Conservation (phyloP, 108 stramenopile genomes). For the Schizochytrium sp. region DNA sequence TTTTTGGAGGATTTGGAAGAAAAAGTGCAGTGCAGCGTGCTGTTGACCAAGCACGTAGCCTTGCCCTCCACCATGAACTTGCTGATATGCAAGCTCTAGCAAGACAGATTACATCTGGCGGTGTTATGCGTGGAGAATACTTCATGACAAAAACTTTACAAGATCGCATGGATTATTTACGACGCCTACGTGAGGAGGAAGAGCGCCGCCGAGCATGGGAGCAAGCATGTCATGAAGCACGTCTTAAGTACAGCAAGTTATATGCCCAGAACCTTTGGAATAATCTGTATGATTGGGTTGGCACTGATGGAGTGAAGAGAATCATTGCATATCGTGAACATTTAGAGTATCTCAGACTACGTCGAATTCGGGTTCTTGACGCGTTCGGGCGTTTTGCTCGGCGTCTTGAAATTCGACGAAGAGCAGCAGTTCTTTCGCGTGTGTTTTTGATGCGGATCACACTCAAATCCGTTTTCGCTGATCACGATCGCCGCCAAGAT, state of each 20-base stretch:
- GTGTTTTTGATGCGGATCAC: background rate
- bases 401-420: background rate
- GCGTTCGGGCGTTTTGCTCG: background rate
- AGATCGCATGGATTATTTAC: background rate
- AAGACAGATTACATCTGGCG: background rate
- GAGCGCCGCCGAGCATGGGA: background rate
- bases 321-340: conserved; percentile 3
- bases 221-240: background rate
- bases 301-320: background rate
- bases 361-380: background rate
- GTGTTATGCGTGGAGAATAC: background rate
- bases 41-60: background rate
- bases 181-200: background rate
- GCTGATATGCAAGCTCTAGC: background rate
- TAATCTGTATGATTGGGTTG: background rate
- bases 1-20: no score
- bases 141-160: conserved; percentile 17
- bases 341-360: background rate
- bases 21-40: background rate
- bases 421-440: background rate
- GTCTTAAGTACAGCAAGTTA: background rate
- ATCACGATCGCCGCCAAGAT: background rate
- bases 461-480: background rate
- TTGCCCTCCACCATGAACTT: conserved; percentile 4
- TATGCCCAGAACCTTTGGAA: conserved; percentile 12